A percentile compares a stretch with the other conserved stretches of the same genome.
Conservation (phyloP, 2,329 filamentous ascomycete species). For the Davidsoniella neocaledoniae region DNA sequence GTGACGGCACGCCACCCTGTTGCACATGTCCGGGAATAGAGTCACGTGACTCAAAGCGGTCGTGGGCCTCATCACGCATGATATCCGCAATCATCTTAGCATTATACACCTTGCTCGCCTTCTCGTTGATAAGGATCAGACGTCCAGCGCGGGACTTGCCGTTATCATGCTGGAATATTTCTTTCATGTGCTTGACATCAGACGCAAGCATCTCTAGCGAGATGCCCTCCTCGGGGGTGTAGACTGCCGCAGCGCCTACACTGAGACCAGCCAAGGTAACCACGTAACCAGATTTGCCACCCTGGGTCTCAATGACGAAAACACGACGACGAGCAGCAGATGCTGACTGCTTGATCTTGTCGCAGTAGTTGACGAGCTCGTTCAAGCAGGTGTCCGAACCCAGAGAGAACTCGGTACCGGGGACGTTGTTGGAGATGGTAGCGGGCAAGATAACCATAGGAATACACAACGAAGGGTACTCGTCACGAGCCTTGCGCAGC, state of each 20-base stretch:
- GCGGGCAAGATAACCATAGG: slow-evolving; percentile 82
- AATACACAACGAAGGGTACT: slow-evolving; percentile 77
- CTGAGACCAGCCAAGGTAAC: slow-evolving; percentile 78
- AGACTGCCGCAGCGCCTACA: slow-evolving; percentile 85
- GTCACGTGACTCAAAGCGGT: slow-evolving; percentile 80
- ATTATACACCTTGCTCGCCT: slow-evolving; percentile 74
- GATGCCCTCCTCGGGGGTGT: slow-evolving; percentile 93
- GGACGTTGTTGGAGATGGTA: slow-evolving; percentile 98
- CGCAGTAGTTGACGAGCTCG: slow-evolving; percentile 84
- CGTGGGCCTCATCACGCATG: slow-evolving; percentile 82
- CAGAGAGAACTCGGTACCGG: slow-evolving; percentile 90
- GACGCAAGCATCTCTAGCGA: slow-evolving; percentile 80
- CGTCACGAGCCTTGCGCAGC: slow-evolving; percentile 59
- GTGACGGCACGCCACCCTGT: slow-evolving; percentile 79
- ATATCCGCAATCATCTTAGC: slow-evolving; percentile 91
- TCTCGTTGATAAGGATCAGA: slow-evolving; percentile 92
- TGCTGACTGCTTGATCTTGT: slow-evolving; percentile 93
- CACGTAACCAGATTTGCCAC: slow-evolving; percentile 83
- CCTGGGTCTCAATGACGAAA: slow-evolving; percentile 96
- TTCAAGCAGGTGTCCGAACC: slow-evolving; percentile 95
- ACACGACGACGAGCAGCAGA: slow-evolving; percentile 84
- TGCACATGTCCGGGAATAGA: slow-evolving; percentile 90
- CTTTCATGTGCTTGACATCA: slow-evolving; percentile 77
- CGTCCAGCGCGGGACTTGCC: slow-evolving; percentile 83
- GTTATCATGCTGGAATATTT: slow-evolving; percentile 69